phyloP scores from a whole-genome alignment of 495 filamentous ascomycete genomes.

The Lindgomyces ingoldianus region DNA sequence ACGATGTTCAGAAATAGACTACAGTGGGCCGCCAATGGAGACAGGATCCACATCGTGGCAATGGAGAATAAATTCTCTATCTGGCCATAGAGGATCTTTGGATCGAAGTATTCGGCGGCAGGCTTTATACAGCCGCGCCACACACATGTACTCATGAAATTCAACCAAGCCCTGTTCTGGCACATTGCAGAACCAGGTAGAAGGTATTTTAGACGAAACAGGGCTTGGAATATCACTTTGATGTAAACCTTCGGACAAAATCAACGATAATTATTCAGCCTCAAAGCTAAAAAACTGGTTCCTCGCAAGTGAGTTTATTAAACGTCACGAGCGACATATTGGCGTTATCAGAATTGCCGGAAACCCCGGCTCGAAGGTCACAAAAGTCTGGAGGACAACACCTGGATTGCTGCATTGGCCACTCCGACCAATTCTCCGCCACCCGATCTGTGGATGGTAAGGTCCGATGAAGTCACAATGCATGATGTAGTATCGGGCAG shows the following conservation, averaged over 20 bases:
- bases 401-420: conserved; percentile 17
- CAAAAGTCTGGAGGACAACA: conserved; percentile 14
- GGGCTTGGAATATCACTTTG: too few species aligned
- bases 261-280: conserved; percentile 5
- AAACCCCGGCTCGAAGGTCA: conserved; percentile 15
- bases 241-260: neutral
- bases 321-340: conserved; percentile 2
- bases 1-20: too few species aligned
- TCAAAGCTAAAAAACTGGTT: conserved; percentile 21
- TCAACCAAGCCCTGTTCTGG: too few species aligned
- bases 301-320: conserved; percentile 11
- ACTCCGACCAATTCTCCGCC: neutral
- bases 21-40: too few species aligned
- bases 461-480: conserved; percentile 14
- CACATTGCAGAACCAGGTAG: too few species aligned
- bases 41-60: too few species aligned
- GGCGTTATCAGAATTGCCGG: conserved; percentile 19
- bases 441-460: conserved; percentile 20
- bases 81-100: too few species aligned
- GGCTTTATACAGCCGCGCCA: too few species aligned
- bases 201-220: too few species aligned
- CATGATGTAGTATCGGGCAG: conserved; percentile 24
- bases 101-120: too few species aligned
- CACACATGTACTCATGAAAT: too few species aligned
- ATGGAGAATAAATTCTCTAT: too few species aligned